Base-by-base conservation (phyloP, 306 rosid genomes). In the Cicer cuneatum region DNA sequence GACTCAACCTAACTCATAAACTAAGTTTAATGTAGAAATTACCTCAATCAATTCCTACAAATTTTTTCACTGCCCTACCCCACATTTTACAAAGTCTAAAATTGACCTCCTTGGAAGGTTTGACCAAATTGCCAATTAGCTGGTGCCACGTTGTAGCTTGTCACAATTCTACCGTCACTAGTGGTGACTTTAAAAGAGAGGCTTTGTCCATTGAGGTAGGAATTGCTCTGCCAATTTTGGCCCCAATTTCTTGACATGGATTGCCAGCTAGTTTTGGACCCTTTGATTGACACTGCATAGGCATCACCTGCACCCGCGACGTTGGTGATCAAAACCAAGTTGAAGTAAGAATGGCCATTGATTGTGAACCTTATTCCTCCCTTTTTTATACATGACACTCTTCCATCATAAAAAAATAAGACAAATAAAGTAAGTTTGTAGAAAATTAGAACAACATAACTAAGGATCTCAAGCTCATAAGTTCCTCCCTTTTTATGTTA, bases 211-310 rank as follows among this genome's bases (percentile, higher is more conserved):
- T 77, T 78, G 57, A 82, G 77, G 64, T 72, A 67, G 1, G 85
- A 77, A 47, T 82, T 82, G 77, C 82, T 77, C 2, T 72, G 85
- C 85, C 85, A 82, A 6, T 78, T 82, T 52, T 82, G 85, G 0
- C 85, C 85, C 85, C 85, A 82, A 52, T 82, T 82, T 3, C 80
- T 77, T 60, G 85, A 77, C 85, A 78, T 78, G 4, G 77, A 10
- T 61, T 72, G 82, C 85, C 85, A 82, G 0, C 52, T 49, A 19
- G 59, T 49, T 49, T 29, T 82, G 1, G 85, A 82, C 48, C 85
- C 85, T 66, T 82, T 67, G 82, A 82, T 68, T 40, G 96, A 92
- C 13, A 89, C 89, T 8, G 92, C 79, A 65, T 89, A 91, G 37
- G 46, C 69, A 53, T 82, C 85, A 16, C 85, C 85, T 59, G 85